Percentiles rank a stretch among this genome's conserved stretches.
Evolutionary conservation across 768 basidiomycete genomes (phyloP).

Genomic region (Thelephora aurantiotincta): DNA sequence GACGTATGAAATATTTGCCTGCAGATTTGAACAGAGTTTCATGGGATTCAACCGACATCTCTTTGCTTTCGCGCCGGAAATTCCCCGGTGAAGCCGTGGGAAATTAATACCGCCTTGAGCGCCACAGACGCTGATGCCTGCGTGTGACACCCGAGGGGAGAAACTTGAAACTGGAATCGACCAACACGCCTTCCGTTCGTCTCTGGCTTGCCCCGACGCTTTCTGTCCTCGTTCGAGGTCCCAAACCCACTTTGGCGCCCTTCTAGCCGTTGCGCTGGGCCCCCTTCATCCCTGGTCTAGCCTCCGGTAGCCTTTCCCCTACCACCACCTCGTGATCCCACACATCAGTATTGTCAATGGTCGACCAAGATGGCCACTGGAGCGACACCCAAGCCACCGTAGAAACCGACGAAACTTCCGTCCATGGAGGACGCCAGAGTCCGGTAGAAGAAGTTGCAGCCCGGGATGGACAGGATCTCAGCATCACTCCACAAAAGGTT

Average conservation of each 20-base stretch:
- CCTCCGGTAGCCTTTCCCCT: constrained; percentile 14
- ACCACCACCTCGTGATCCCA: neutral
- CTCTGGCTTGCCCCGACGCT: neutral
- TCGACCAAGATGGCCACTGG: constrained; percentile 22
- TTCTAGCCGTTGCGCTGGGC: neutral
- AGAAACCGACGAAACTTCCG: constrained; percentile 18
- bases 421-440: constrained; percentile 14
- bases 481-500: constrained; percentile 14
- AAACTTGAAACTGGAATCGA: too few species aligned
- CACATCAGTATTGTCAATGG: constrained; percentile 1
- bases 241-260: neutral
- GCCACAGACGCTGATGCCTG: neutral
- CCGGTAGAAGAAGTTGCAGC: constrained; percentile 13
- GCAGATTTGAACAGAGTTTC: neutral
- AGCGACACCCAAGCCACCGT: constrained; percentile 23
- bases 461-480: constrained; percentile 13
- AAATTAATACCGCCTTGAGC: neutral
- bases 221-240: neutral
- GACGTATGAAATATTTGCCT: constrained; percentile 1
- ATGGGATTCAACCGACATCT: too few species aligned
- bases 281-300: constrained; percentile 9
- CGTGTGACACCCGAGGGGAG: too few species aligned
- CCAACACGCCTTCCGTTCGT: constrained; percentile 4
- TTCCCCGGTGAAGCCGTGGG: too few species aligned
- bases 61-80: too few species aligned